Conservation (phyloP, 176 grass and related monocot species). For the Aegilops speltoides region DNA sequence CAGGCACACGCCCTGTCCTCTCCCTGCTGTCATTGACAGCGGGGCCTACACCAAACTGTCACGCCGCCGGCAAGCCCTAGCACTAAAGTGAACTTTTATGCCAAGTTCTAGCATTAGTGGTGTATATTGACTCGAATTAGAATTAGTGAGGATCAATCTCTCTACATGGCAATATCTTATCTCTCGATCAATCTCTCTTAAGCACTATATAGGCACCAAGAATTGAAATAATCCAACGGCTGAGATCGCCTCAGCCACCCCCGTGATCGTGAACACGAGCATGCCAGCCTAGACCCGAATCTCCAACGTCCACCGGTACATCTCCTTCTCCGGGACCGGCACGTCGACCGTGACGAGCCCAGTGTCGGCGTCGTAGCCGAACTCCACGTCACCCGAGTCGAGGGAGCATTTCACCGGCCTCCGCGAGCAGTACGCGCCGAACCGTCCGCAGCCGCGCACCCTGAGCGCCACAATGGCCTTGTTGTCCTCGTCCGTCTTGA, state of each 20-base stretch:
- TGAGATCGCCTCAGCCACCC: background rate
- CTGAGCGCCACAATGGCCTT: slow-evolving; percentile 30
- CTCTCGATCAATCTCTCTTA: background rate
- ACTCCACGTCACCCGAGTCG: slow-evolving; percentile 46
- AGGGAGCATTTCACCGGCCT: slow-evolving; percentile 49
- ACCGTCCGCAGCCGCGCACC: slow-evolving; percentile 58
- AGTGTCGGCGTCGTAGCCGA: slow-evolving; percentile 39
- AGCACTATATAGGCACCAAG: background rate
- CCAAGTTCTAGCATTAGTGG: too few relatives aligned
- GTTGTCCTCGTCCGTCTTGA: background rate
- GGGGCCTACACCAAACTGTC: too few relatives aligned
- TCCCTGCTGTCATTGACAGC: too few relatives aligned
- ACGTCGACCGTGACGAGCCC: slow-evolving; percentile 61
- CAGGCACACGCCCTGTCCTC: too few relatives aligned
- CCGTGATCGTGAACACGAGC: too few relatives aligned
- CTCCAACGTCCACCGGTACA: slow-evolving; percentile 64
- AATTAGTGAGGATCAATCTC: too few relatives aligned
- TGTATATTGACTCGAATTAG: too few relatives aligned
- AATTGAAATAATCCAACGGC: background rate
- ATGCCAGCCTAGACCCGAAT: slow-evolving; percentile 37
- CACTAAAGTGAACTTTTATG: too few relatives aligned
- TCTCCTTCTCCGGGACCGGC: slow-evolving; percentile 60
- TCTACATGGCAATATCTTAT: background rate
- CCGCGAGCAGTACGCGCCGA: slow-evolving; percentile 70
- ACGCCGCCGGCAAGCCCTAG: too few relatives aligned